phyloP scores from a whole-genome alignment of 148 eudicot genomes.

The Chenopodium album region DNA sequence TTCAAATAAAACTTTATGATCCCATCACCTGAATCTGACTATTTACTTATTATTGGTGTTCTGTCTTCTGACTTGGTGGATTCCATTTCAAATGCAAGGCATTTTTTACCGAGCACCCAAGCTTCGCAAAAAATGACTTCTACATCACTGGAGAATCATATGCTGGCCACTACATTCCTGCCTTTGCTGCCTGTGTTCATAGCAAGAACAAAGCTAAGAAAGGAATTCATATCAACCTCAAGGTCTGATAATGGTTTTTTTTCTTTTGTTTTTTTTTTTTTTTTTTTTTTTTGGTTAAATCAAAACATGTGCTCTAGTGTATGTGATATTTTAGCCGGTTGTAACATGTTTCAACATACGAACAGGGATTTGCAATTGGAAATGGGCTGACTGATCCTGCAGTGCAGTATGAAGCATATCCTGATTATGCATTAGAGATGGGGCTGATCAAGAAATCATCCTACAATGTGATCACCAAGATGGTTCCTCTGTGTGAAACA shows the following conservation, averaged over 20 bases:
- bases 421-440: constrained; percentile 89
- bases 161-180: constrained; percentile 95
- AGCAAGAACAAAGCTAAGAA: constrained; percentile 68
- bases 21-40: neutral
- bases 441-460: constrained; percentile 62
- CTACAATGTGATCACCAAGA: constrained; percentile 58
- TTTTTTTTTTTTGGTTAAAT: neutral
- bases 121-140: constrained; percentile 66
- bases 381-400: constrained; percentile 85
- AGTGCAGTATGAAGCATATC: constrained; percentile 81
- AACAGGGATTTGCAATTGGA: constrained; percentile 90
- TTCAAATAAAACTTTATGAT: neutral
- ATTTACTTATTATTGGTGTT: neutral
- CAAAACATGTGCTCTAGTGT: neutral
- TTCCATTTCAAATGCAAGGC: constrained; percentile 43
- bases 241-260: constrained; percentile 42
- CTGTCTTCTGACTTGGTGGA: constrained; percentile 7
- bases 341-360: constrained; percentile 4
- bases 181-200: constrained; percentile 86
- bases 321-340: neutral
- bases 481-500: constrained; percentile 73
- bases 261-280: neutral
- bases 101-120: constrained; percentile 77
- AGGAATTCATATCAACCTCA: constrained; percentile 77
- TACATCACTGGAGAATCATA: constrained; percentile 95